Percentiles rank a stretch among this genome's conserved stretches.
Conservation (phyloP, 257 asterid genomes). For the Solanum etuberosum region DNA sequence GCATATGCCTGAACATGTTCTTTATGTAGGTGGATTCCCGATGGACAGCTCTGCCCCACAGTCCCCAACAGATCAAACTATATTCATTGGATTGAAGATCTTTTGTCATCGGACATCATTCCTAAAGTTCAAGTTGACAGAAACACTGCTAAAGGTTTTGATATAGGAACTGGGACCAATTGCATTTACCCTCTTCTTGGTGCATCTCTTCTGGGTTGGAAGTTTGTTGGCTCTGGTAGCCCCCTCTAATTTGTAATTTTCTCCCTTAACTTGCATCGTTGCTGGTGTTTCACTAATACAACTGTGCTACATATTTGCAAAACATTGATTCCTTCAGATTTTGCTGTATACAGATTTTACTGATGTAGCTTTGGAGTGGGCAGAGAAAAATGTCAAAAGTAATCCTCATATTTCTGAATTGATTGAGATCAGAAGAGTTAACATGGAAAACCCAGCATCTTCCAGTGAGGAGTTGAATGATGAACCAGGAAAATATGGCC, state of each 20-base stretch:
- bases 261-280: background rate
- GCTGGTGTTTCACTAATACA: background rate
- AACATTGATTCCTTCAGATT: background rate
- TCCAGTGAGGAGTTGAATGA: slow-evolving; percentile 9
- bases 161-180: slow-evolving; percentile 96
- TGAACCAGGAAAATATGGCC: slow-evolving; percentile 7
- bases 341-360: slow-evolving; percentile 49
- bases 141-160: slow-evolving; percentile 52
- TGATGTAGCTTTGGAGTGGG: slow-evolving; percentile 89
- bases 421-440: slow-evolving; percentile 70
- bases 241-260: background rate
- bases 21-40: slow-evolving; percentile 84
- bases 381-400: slow-evolving; percentile 53
- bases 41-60: slow-evolving; percentile 97
- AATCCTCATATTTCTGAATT: slow-evolving; percentile 62
- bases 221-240: slow-evolving; percentile 81
- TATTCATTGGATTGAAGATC: slow-evolving; percentile 93
- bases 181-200: slow-evolving; percentile 98
- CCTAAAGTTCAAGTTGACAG: slow-evolving; percentile 12
- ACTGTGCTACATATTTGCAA: background rate
- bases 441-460: background rate
- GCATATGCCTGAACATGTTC: background rate
- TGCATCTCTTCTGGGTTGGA: slow-evolving; percentile 90
- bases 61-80: slow-evolving; percentile 91
- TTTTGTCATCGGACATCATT: slow-evolving; percentile 53